These are phyloP conservation scores for Melanomma pulvis-pyrius DNA, from an alignment of 495 filamentous ascomycete genomes.

Conservation along the genomic window DNA sequence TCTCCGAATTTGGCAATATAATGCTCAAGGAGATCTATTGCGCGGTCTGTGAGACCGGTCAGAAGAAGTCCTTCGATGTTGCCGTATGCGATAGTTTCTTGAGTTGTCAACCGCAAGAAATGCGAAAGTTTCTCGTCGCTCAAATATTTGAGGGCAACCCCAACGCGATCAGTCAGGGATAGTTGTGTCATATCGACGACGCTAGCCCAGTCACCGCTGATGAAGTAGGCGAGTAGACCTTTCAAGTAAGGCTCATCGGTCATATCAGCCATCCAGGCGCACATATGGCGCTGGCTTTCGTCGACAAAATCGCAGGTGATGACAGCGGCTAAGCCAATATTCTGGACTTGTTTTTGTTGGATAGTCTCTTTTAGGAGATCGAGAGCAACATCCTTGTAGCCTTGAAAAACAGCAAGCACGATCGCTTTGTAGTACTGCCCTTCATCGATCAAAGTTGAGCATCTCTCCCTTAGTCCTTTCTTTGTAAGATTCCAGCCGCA, in stretches of 20 bases:
- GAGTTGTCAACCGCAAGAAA: constrained; percentile 68
- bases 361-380: constrained; percentile 44
- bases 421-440: constrained; percentile 74
- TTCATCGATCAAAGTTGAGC: constrained; percentile 57
- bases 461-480: constrained; percentile 61
- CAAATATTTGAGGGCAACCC: constrained; percentile 83
- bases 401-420: constrained; percentile 47
- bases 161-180: constrained; percentile 80
- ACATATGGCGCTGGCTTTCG: constrained; percentile 49
- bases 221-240: constrained; percentile 88
- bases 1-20: constrained; percentile 88
- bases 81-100: constrained; percentile 68
- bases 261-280: constrained; percentile 64
- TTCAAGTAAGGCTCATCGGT: constrained; percentile 83
- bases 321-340: constrained; percentile 54
- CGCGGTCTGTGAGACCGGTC: constrained; percentile 77
- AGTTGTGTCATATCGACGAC: constrained; percentile 82
- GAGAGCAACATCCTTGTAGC: constrained; percentile 46
- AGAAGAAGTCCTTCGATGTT: constrained; percentile 88
- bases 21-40: constrained; percentile 81
- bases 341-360: constrained; percentile 40
- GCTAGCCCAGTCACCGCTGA: constrained; percentile 81
- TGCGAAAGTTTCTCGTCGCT: constrained; percentile 72
- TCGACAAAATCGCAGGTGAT: constrained; percentile 57
- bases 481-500: constrained; percentile 71